Base-by-base conservation (phyloP, 768 basidiomycete species). In the button mushroom (Agaricus bisporus) region DNA sequence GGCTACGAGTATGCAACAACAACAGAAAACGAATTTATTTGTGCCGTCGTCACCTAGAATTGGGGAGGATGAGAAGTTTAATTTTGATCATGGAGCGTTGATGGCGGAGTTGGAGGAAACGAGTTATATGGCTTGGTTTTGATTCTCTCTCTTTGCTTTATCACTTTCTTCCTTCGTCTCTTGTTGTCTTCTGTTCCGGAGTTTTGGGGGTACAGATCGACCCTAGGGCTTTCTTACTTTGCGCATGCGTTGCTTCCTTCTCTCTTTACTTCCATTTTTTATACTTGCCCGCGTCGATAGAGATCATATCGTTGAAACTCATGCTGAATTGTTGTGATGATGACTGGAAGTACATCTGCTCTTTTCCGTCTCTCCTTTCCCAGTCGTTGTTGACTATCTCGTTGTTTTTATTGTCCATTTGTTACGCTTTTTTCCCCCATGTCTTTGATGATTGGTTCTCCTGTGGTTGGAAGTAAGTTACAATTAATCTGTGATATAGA, bases 61-160 rank as follows among this genome's bases (percentile, higher is more conserved):
- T 37, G 75, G 73, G 41, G 76, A 77, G 58, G 75, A 79, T 51
- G 73, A 75, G 54, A 74, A 73, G 32, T 80, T 81, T 58, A 82
- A 84, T 64, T 79, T 83, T 61, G 82, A 83, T 56, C 73, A 82
- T 59, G 83, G 83, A 4, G 82, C 80, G 18, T 61, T 85, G 56
- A 78, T 73, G 26, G 71, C 73, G 43, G 75, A 78, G 43, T 67
- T 80, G 55, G 79, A 79, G 59, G 81, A 77, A 58, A 83, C 81
- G 35, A 80, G 79, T 52, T 84, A 81, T 62, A 84, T 85, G 83
- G 81, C 82, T 20, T 85, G 83, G 83, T 85, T 85, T 60, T 84
- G 68, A 66, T 49, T 22, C 17, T 46, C n/a, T 41, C 10, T 25
- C 29, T 8, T 32, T 42, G 28, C 28, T 20, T 52, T 52, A 17